phyloP scores from a whole-genome alignment of 257 asterid genomes.

The Rauvolfia tetraphylla region DNA sequence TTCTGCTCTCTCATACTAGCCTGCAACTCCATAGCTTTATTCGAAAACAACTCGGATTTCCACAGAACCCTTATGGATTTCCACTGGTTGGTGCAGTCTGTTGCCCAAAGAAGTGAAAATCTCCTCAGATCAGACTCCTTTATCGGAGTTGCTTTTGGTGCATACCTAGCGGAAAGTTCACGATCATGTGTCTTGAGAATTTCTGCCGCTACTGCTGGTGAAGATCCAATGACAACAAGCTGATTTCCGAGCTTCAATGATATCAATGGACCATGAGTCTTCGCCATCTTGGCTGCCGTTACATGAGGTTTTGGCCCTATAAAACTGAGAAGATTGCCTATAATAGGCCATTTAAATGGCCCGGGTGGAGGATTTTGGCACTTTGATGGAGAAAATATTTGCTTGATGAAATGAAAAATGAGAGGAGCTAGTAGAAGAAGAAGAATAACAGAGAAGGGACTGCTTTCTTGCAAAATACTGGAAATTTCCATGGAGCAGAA shows the following conservation, averaged over 20 bases:
- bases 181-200: constrained; percentile 39
- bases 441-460: constrained; percentile 3
- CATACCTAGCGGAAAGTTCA: constrained; percentile 38
- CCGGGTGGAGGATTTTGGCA: constrained; percentile 41
- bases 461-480: neutral
- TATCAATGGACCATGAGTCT: constrained; percentile 32
- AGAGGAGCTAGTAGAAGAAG: constrained; percentile 9
- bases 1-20: constrained; percentile 27
- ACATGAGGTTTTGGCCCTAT: constrained; percentile 34
- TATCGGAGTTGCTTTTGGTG: constrained; percentile 44
- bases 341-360: constrained; percentile 39
- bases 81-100: constrained; percentile 33
- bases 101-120: constrained; percentile 40
- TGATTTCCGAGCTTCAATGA: constrained; percentile 34
- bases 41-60: constrained; percentile 35
- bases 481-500: neutral
- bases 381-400: neutral
- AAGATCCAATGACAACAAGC: constrained; percentile 32
- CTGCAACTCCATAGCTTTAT: constrained; percentile 24
- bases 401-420: neutral
- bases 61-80: constrained; percentile 28
- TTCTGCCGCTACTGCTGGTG: constrained; percentile 30
- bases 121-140: constrained; percentile 31
- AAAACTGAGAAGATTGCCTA: constrained; percentile 37
- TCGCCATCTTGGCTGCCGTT: constrained; percentile 32